Evolutionary conservation across 768 basidiomycete genomes (phyloP).

Genomic region (Lactifluus pinguis): DNA sequence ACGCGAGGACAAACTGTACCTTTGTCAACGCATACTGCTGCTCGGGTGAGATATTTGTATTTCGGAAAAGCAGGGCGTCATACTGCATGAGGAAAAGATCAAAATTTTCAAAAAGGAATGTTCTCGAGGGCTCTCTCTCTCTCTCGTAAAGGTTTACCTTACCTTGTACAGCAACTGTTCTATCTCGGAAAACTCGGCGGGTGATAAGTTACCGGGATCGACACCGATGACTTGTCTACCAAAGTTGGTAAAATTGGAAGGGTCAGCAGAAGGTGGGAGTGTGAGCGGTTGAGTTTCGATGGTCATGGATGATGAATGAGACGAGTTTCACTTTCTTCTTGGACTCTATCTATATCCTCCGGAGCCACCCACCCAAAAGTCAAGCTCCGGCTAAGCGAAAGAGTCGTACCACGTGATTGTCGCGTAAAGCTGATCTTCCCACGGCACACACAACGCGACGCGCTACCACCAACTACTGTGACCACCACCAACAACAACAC

Average conservation of each 20-base stretch:
- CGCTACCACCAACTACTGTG: background rate
- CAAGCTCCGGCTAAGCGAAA: too few relatives aligned
- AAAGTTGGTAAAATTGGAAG: conserved; percentile 59
- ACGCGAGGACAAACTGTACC: conserved; percentile 35
- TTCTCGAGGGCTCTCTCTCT: background rate
- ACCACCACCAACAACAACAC: background rate
- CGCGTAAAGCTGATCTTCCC: too few relatives aligned
- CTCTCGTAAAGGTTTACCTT: conserved; percentile 32
- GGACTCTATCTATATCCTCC: too few relatives aligned
- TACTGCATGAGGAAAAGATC: conserved; percentile 36
- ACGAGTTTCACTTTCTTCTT: too few relatives aligned
- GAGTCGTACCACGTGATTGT: too few relatives aligned
- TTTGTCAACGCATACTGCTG: conserved; percentile 82
- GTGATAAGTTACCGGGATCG: conserved; percentile 51
- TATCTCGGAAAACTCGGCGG: conserved; percentile 58
- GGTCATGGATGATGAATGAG: conserved; percentile 37
- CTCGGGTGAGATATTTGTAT: conserved; percentile 61
- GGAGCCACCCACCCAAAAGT: too few relatives aligned
- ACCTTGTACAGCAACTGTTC: conserved; percentile 71
- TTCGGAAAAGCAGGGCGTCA: conserved; percentile 63
- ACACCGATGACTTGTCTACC: conserved; percentile 71
- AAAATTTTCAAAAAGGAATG: background rate
- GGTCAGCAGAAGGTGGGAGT: conserved; percentile 63
- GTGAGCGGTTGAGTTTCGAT: conserved; percentile 60
- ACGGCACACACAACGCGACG: background rate